Evolutionary conservation across 495 filamentous ascomycete genomes (phyloP), one percentile per base, ranked within the genome.

Genomic region (Geopyxis carbonaria): DNA sequence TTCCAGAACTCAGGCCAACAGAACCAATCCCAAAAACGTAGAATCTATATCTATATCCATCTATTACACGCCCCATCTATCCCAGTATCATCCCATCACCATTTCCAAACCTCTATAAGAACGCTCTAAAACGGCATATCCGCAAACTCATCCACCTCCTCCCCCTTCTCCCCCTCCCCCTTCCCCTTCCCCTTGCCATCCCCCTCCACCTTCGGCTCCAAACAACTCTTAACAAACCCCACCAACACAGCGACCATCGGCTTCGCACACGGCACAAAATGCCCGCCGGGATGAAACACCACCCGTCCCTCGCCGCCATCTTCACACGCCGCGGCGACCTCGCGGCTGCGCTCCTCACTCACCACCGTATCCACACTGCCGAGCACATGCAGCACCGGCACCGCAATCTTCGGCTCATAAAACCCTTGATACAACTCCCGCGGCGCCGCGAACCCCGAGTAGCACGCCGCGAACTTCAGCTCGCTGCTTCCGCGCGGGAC

Each of bases 361-460:
- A 97, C 87, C 7, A 95, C 80, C 20, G 75, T 78, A 68, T 97
- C 89, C 56, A 94, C 57, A 24, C 71, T 73, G 8, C 89, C 89
- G 27, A 94, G 45, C 43, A 89, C 72, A 65, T 92, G 78, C 59
- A 92, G 54, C 47, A 80, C 68, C 14, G 80, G 79, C 57, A 87
- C 93, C 48, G 45, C 45, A 23, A 95, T 73, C 55, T 64, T 60
- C 16, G 82, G 82, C 52, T 80, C 70, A 59, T 85, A 93, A 43
- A 89, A 76, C 15, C 40, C 75, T 45, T 55, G 53, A 60, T 79
- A 91, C 47, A 57, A 49, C n/a, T 61, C 47, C 30, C 65, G 65
- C n/a, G 69, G 67, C 3, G 79, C 73, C 13, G 63, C 68, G 53
- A 93, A 94, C 0, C 89, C 87, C 20, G 67, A 70, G 58, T 93